Evolutionary conservation across 2,329 filamentous ascomycete genomes (phyloP).

Genomic region (Cercospora janseana): DNA sequence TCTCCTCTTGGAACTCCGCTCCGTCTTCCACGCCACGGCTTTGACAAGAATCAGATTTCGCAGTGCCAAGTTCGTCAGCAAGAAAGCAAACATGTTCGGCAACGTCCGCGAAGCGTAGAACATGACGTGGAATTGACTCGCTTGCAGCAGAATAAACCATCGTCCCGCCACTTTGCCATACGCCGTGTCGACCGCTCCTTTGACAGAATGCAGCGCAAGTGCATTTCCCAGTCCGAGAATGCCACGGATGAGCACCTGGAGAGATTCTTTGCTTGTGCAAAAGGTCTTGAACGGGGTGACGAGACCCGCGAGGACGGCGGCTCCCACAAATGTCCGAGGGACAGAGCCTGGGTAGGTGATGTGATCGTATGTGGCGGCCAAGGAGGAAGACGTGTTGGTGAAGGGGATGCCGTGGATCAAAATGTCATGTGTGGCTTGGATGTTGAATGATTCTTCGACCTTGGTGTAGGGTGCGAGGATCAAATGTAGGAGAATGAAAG

Average conservation of each 20-base stretch:
- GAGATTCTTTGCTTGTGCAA: slow-evolving; percentile 56
- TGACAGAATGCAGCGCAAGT: slow-evolving; percentile 64
- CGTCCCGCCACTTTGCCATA: slow-evolving; percentile 67
- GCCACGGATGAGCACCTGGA: slow-evolving; percentile 65
- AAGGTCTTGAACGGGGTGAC: slow-evolving; percentile 64
- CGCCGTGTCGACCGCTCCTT: slow-evolving; percentile 59
- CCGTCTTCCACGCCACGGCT: slow-evolving; percentile 38
- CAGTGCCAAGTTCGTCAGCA: slow-evolving; percentile 67
- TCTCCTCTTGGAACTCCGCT: slow-evolving; percentile 49
- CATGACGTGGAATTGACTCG: slow-evolving; percentile 84
- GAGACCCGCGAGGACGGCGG: slow-evolving; percentile 71
- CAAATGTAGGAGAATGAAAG: slow-evolving; percentile 40
- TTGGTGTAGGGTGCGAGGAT: slow-evolving; percentile 81
- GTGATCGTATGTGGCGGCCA: slow-evolving; percentile 74
- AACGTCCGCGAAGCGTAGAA: slow-evolving; percentile 90
- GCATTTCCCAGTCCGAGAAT: slow-evolving; percentile 77
- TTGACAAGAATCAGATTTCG: slow-evolving; percentile 52
- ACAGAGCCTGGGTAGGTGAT: slow-evolving; percentile 87
- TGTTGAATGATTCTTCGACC: slow-evolving; percentile 97
- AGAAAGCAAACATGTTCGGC: slow-evolving; percentile 96
- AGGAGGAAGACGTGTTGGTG: slow-evolving; percentile 29
- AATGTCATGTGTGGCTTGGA: slow-evolving; percentile 91
- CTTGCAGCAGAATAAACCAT: slow-evolving; percentile 79
- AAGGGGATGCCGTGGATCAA: slow-evolving; percentile 72
- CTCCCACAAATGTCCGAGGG: slow-evolving; percentile 83